Evolutionary conservation across 139 green algal species (phyloP).

Genomic region (Picochlorum costavermella): DNA sequence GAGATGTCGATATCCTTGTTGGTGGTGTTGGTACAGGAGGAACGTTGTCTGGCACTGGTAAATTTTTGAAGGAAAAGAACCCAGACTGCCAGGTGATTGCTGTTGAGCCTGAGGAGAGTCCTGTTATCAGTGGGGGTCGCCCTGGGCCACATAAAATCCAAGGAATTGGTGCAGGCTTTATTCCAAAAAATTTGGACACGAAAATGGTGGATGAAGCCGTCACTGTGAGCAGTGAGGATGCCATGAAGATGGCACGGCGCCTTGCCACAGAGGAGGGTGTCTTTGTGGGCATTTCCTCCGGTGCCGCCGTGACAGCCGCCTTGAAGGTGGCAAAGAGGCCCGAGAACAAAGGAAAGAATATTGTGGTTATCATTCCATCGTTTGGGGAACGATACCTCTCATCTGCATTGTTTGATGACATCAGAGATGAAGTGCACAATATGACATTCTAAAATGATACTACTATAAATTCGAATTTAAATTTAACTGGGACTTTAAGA

Average conservation of each 20-base stretch:
- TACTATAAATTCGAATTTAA: conserved; percentile 39
- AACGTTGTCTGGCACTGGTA: conserved; percentile 73
- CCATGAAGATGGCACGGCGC: conserved; percentile 52
- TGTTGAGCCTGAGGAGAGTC: conserved; percentile 72
- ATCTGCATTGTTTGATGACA: conserved; percentile 20
- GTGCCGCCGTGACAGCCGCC: conserved; percentile 36
- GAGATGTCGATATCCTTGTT: conserved; percentile 83
- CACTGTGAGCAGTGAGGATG: conserved; percentile 51
- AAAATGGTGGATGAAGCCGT: conserved; percentile 75
- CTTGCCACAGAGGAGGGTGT: conserved; percentile 63
- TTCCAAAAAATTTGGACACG: conserved; percentile 82
- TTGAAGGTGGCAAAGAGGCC: conserved; percentile 30
- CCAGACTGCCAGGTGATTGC: conserved; percentile 51
- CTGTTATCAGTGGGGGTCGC: conserved; percentile 51
- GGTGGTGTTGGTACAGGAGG: conserved; percentile 82
- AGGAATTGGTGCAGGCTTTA: conserved; percentile 62
- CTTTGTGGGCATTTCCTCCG: conserved; percentile 56
- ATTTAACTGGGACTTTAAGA: conserved; percentile 52
- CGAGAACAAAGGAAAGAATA: conserved; percentile 52
- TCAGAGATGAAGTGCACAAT: conserved; percentile 26
- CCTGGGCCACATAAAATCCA: conserved; percentile 92
- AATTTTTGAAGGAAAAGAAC: conserved; percentile 73
- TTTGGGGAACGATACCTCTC: conserved; percentile 49
- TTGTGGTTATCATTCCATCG: conserved; percentile 51
- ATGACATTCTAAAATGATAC: conserved; percentile 17